These are phyloP conservation scores for Fusarium redolens DNA, from an alignment of 2,329 filamentous ascomycete genomes.

Conservation along the genomic window DNA sequence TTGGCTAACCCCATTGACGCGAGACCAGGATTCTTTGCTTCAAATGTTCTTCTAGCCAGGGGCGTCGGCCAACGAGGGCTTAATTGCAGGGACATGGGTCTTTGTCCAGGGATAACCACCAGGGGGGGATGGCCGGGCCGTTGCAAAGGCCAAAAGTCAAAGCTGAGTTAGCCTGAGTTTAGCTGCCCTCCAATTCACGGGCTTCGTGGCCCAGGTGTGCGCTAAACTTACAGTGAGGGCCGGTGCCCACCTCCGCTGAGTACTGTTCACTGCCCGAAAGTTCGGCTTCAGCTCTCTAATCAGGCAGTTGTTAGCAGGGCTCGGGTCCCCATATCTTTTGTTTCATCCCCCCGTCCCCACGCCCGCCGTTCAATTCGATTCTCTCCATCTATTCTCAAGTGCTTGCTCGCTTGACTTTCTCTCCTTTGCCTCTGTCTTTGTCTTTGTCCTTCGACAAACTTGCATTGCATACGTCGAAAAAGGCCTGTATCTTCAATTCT, in stretches of 20 bases:
- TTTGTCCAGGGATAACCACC: conserved; percentile 7
- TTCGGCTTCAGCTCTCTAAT: conserved; percentile 5
- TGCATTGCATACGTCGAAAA: conserved; percentile 31
- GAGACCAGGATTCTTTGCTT: conserved; percentile 32
- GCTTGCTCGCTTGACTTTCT: conserved; percentile 25
- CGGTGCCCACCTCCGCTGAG: background rate
- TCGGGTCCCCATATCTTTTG: conserved; percentile 42
- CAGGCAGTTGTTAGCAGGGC: conserved; percentile 12
- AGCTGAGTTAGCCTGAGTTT: background rate
- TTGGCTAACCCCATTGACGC: conserved; percentile 30
- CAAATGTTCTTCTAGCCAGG: conserved; percentile 41
- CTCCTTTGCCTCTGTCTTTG: conserved; percentile 33
- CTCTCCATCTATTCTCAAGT: conserved; percentile 26
- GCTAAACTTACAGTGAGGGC: conserved; percentile 6
- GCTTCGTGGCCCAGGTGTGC: background rate
- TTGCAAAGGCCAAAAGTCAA: conserved; percentile 22
- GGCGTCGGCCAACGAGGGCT: conserved; percentile 22
- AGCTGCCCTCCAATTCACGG: background rate
- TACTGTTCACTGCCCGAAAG: background rate
- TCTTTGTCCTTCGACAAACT: conserved; percentile 32
- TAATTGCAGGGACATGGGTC: conserved; percentile 19
- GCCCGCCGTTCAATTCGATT: conserved; percentile 14
- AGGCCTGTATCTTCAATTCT: conserved; percentile 43
- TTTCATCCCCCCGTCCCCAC: conserved; percentile 44
- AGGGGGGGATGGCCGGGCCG: conserved; percentile 23